These are phyloP conservation scores for Termitomyces sp. DNA, from an alignment of 768 basidiomycete species.

Conservation along the genomic window DNA sequence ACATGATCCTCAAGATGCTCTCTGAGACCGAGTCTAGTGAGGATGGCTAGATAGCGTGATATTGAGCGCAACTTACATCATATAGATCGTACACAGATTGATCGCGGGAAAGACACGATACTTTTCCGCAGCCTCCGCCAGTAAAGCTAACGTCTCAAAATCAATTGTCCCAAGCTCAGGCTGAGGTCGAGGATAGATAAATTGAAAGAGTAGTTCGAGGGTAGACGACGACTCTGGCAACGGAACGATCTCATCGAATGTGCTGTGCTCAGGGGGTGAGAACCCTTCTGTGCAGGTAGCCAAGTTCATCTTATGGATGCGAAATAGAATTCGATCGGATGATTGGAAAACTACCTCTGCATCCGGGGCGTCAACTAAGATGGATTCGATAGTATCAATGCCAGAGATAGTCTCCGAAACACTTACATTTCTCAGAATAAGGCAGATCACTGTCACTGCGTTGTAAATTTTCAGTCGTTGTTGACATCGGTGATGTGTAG, in stretches of 20 bases:
- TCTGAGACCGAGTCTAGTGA: background rate
- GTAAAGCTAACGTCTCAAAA: slow-evolving; percentile 1
- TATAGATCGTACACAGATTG: slow-evolving; percentile 13
- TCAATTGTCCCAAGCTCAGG: slow-evolving; percentile 6
- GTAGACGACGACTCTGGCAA: slow-evolving; percentile 6
- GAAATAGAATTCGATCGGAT: slow-evolving; percentile 3
- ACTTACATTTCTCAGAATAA: background rate
- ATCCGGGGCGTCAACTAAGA: slow-evolving; percentile 1
- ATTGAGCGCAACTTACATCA: slow-evolving; percentile 9
- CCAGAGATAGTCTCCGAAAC: too few species aligned
- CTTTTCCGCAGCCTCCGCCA: slow-evolving; percentile 23
- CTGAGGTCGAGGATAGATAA: slow-evolving; percentile 7
- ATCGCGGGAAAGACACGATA: slow-evolving; percentile 21
- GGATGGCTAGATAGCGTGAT: background rate
- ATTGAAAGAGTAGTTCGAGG: slow-evolving; percentile 15
- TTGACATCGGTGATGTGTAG: background rate
- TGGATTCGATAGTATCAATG: background rate
- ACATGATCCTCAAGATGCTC: background rate
- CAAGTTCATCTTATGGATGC: slow-evolving; percentile 7
- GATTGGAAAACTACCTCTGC: slow-evolving; percentile 9
- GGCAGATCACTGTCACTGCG: background rate
- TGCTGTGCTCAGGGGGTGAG: slow-evolving; percentile 3
- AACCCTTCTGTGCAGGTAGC: slow-evolving; percentile 1
- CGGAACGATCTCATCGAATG: slow-evolving; percentile 9
- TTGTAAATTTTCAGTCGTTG: background rate